A percentile compares a stretch with the other conserved stretches of the same genome.
Conservation (phyloP, 331 rosid genomes). For the Acacia concinna region DNA sequence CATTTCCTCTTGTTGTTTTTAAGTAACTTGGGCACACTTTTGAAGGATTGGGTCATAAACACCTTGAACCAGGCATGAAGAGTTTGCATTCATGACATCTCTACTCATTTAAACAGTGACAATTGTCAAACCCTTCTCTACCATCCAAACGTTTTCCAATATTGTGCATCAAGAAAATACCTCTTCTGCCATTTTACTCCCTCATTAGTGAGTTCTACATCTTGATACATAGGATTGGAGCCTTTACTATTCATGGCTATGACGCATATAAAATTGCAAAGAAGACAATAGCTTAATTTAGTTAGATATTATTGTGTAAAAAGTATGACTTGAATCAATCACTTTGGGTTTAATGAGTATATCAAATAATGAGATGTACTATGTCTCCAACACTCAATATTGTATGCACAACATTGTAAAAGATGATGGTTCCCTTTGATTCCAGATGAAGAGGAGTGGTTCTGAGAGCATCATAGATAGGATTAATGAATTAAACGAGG, state of each 20-base stretch:
- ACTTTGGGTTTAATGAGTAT: not conserved
- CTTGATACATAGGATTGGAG: not conserved
- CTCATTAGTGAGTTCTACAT: not conserved
- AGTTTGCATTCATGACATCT: not conserved
- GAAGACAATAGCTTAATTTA: not conserved
- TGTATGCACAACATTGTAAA: not conserved
- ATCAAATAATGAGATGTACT: not conserved
- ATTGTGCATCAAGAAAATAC: not conserved
- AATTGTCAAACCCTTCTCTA: not conserved
- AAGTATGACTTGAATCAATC: not conserved
- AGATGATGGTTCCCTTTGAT: not conserved
- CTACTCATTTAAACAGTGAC: not conserved
- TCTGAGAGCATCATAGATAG: not conserved
- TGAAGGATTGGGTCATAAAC: too few species aligned
- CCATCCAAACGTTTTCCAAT: not conserved
- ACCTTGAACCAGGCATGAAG: not conserved
- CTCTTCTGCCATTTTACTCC: not conserved
- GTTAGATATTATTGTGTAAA: too few species aligned
- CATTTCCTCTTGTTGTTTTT: too few species aligned
- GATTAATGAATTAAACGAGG: not conserved
- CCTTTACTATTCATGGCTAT: not conserved
- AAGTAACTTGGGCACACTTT: not conserved
- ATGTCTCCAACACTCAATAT: not conserved
- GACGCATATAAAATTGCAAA: not conserved
- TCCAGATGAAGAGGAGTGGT: not conserved